Percentiles rank a stretch among this genome's conserved stretches.
These are phyloP conservation scores for Euphorbia peplus DNA, from an alignment of 345 rosid genomes.

Conservation along the genomic window DNA sequence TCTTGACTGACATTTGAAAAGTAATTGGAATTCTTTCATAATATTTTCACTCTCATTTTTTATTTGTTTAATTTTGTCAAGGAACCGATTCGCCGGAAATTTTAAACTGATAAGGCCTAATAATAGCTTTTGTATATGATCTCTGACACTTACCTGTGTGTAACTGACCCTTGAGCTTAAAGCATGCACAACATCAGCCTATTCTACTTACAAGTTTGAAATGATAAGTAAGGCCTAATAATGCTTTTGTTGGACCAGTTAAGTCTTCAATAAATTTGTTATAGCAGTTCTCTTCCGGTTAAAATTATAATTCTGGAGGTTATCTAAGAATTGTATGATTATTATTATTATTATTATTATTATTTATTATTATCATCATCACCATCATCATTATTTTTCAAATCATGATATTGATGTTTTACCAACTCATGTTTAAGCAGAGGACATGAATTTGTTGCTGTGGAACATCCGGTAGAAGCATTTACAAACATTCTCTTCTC, in stretches of 20 bases:
- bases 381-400: too few species aligned
- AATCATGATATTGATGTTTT: slow-evolving; percentile 7
- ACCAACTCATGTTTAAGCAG: slow-evolving; percentile 33
- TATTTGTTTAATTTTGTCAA: neutral
- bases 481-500: slow-evolving; percentile 88
- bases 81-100: too few species aligned
- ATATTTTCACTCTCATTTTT: neutral
- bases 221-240: too few species aligned
- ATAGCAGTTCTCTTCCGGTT: too few species aligned
- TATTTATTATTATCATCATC: too few species aligned
- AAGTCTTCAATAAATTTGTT: neutral
- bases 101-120: too few species aligned
- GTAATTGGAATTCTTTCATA: slow-evolving; percentile 6
- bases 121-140: too few species aligned
- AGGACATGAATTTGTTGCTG: slow-evolving; percentile 63
- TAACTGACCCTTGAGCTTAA: neutral
- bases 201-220: too few species aligned
- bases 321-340: slow-evolving; percentile 14
- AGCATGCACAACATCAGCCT: too few species aligned
- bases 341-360: too few species aligned
- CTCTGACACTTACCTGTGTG: neutral
- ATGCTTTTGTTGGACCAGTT: neutral
- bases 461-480: slow-evolving; percentile 73
- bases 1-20: neutral
- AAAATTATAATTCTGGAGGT: neutral